A percentile compares a stretch with the other conserved stretches of the same genome.
Evolutionary conservation across 2,329 filamentous ascomycete species (phyloP).

Genomic region (Chalaropsis thielavioides): DNA sequence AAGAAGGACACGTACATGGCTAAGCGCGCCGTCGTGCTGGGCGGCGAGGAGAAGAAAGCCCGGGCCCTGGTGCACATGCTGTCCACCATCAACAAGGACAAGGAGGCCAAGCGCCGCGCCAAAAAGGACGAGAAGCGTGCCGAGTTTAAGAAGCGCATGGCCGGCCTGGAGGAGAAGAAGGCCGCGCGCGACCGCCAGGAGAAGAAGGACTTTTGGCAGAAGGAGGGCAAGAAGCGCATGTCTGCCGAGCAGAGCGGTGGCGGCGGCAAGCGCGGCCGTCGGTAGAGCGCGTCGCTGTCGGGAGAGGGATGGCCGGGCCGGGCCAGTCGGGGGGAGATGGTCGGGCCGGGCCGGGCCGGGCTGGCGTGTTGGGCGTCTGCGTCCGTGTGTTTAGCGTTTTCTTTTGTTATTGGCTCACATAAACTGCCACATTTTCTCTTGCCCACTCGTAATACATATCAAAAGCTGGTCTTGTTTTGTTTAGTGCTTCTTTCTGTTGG

Average conservation of each 20-base stretch:
- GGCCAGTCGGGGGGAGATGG: conserved; percentile 15
- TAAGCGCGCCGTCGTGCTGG: conserved; percentile 80
- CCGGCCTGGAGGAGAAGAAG: conserved; percentile 71
- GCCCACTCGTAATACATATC: neutral
- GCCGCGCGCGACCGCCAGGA: conserved; percentile 77
- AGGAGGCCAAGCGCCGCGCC: conserved; percentile 62
- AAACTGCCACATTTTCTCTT: neutral
- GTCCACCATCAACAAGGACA: conserved; percentile 78
- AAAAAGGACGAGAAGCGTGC: conserved; percentile 82
- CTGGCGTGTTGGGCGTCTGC: neutral
- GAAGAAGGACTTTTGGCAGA: conserved; percentile 81
- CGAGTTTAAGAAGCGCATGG: conserved; percentile 70
- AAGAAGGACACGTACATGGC: conserved; percentile 77
- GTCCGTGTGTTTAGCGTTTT: neutral
- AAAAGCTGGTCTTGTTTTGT: neutral
- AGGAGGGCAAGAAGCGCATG: conserved; percentile 62
- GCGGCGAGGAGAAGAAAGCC: conserved; percentile 78
- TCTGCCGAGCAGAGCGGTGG: conserved; percentile 30
- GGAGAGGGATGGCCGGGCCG: too few relatives aligned
- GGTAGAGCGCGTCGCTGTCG: too few relatives aligned
- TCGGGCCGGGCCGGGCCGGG: neutral
- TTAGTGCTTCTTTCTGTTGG: too few relatives aligned
- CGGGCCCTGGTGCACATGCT: conserved; percentile 86
- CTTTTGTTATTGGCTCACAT: neutral
- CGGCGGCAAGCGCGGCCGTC: conserved; percentile 23